A percentile compares a stretch with the other conserved stretches of the same genome.
Evolutionary conservation across 2,329 filamentous ascomycete species (phyloP).

Genomic region (Stagonosporopsis cucurbitacearum): DNA sequence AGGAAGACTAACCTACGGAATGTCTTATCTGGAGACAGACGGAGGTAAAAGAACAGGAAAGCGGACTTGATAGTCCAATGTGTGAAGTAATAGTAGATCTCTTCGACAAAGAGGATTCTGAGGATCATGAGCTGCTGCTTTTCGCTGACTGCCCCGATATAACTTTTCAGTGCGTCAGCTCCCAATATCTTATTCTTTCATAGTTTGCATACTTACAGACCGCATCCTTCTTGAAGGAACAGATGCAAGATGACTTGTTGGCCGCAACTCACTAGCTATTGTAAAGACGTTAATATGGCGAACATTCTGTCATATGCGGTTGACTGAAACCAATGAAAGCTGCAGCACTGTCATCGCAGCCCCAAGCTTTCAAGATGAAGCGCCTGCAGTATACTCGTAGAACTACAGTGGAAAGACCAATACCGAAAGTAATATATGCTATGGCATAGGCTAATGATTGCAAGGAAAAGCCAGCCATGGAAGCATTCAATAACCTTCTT

Average conservation of each 20-base stretch:
- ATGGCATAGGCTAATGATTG: slow-evolving; percentile 31
- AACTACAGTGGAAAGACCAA: slow-evolving; percentile 24
- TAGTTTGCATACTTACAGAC: slow-evolving; percentile 18
- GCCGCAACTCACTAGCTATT: slow-evolving; percentile 22
- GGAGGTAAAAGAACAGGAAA: slow-evolving; percentile 47
- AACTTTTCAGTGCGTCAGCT: not conserved
- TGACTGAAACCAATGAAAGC: slow-evolving; percentile 20
- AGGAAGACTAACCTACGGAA: slow-evolving; percentile 35
- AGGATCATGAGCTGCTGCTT: slow-evolving; percentile 13
- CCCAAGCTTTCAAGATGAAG: slow-evolving; percentile 24
- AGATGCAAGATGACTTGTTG: slow-evolving; percentile 32
- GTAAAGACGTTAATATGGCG: not conserved
- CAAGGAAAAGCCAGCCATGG: slow-evolving; percentile 21
- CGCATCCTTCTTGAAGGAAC: slow-evolving; percentile 31
- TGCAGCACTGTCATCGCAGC: slow-evolving; percentile 28
- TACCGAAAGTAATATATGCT: slow-evolving; percentile 23
- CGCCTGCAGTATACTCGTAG: slow-evolving; percentile 26
- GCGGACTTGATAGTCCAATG: slow-evolving; percentile 44
- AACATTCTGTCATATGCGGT: too few relatives aligned
- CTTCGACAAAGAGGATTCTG: slow-evolving; percentile 39
- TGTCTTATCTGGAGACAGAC: slow-evolving; percentile 28
- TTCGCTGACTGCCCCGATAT: not conserved
- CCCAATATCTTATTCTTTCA: not conserved
- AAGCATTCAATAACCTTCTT: not conserved
- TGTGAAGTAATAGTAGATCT: slow-evolving; percentile 40